Percentiles rank a stretch among this genome's conserved stretches.
phyloP scores from a whole-genome alignment of 2,329 filamentous ascomycete genomes.

The Leptographium galeiforme region DNA sequence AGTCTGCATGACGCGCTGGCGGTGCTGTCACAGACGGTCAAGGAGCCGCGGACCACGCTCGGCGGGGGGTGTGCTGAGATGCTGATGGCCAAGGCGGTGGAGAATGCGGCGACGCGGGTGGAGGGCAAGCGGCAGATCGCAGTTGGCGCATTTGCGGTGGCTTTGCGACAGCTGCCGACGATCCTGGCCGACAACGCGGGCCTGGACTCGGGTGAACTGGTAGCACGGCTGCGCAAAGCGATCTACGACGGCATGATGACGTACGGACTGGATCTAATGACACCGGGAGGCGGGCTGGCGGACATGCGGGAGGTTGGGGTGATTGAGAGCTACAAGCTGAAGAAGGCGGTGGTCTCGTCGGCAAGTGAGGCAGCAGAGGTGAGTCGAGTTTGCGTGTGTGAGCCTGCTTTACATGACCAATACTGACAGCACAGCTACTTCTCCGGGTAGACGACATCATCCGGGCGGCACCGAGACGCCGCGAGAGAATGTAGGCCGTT shows the following conservation, averaged over 20 bases:
- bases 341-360: slow-evolving; percentile 92
- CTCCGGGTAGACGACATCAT: slow-evolving; percentile 97
- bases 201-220: slow-evolving; percentile 86
- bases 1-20: slow-evolving; percentile 92
- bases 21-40: slow-evolving; percentile 91
- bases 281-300: slow-evolving; percentile 78
- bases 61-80: slow-evolving; percentile 96
- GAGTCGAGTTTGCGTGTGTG: not conserved
- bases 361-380: slow-evolving; percentile 95
- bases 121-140: slow-evolving; percentile 95
- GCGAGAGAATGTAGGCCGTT: slow-evolving; percentile 40
- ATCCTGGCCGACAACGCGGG: slow-evolving; percentile 97
- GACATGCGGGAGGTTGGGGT: slow-evolving; percentile 95
- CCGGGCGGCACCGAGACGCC: slow-evolving; percentile 71
- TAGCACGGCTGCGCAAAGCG: slow-evolving; percentile 79
- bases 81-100: slow-evolving; percentile 97
- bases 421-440: slow-evolving; percentile 47
- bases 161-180: slow-evolving; percentile 84
- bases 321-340: slow-evolving; percentile 96
- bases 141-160: slow-evolving; percentile 77
- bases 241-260: slow-evolving; percentile 92
- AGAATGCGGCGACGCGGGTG: slow-evolving; percentile 82
- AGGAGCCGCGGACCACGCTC: slow-evolving; percentile 84
- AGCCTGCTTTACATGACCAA: not conserved
- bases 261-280: slow-evolving; percentile 78